Percentiles rank a stretch among this genome's conserved stretches.
phyloP scores from a whole-genome alignment of 768 basidiomycete genomes.

The Gautieria morchelliformis region DNA sequence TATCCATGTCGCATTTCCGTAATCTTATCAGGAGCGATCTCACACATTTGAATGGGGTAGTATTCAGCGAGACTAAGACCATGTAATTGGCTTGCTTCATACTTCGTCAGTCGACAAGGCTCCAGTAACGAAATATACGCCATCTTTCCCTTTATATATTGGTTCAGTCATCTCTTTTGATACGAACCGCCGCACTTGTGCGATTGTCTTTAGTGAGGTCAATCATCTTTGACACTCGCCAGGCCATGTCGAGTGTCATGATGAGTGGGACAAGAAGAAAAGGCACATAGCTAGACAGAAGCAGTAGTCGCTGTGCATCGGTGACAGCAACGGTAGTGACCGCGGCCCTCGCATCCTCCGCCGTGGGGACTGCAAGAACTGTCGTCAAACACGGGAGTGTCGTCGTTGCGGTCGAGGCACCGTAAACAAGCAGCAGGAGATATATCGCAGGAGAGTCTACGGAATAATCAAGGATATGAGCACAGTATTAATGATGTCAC shows the following conservation, averaged over 20 bases:
- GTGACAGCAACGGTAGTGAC: constrained; percentile 32
- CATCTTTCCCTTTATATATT: neutral
- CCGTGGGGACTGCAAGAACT: constrained; percentile 43
- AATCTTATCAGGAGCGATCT: neutral
- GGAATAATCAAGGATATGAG: neutral
- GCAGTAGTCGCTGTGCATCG: constrained; percentile 38
- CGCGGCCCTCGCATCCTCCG: constrained; percentile 20
- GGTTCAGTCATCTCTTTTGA: neutral
- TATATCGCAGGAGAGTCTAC: constrained; percentile 47
- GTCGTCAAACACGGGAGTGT: constrained; percentile 60
- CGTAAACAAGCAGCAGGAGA: constrained; percentile 61
- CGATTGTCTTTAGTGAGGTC: neutral
- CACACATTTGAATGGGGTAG: neutral
- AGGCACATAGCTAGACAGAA: constrained; percentile 65
- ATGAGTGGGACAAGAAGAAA: constrained; percentile 63
- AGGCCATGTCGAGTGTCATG: constrained; percentile 68
- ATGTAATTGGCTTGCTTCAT: too few relatives aligned
- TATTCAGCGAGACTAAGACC: too few relatives aligned
- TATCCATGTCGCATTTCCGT: neutral
- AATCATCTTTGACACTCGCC: neutral
- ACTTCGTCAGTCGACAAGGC: too few relatives aligned
- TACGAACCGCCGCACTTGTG: neutral
- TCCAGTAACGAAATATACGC: neutral
- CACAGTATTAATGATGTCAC: neutral
- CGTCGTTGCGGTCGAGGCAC: constrained; percentile 69